Percentiles rank a stretch among this genome's conserved stretches.
Evolutionary conservation across 371 early-diverging fungal species (phyloP).

Genomic region (Mortierella polycephala): DNA sequence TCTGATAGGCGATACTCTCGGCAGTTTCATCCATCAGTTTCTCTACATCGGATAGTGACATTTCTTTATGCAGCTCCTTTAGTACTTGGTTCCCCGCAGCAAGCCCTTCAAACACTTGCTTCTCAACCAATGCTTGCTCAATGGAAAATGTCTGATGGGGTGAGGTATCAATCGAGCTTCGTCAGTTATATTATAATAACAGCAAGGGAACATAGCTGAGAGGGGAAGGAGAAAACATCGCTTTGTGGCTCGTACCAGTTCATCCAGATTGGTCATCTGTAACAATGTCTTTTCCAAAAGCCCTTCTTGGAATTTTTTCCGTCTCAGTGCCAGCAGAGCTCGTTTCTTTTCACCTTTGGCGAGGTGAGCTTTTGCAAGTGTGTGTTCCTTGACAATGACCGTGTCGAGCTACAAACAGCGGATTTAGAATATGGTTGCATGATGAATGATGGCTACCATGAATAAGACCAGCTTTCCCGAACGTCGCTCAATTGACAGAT

Average conservation of each 20-base stretch:
- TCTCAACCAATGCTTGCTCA: slow-evolving; percentile 92
- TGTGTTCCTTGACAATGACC: slow-evolving; percentile 72
- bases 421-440: no score
- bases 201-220: neutral
- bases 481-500: no score
- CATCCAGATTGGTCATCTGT: slow-evolving; percentile 90
- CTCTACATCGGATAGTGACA: slow-evolving; percentile 93
- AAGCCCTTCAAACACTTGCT: slow-evolving; percentile 87
- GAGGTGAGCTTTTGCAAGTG: slow-evolving; percentile 71
- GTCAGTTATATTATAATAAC: no score
- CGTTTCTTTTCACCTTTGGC: slow-evolving; percentile 79
- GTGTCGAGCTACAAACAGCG: slow-evolving; percentile 63
- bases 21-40: slow-evolving; percentile 95
- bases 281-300: slow-evolving; percentile 84
- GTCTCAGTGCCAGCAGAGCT: slow-evolving; percentile 90
- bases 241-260: slow-evolving; percentile 69
- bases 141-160: slow-evolving; percentile 77
- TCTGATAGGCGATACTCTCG: slow-evolving; percentile 95
- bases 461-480: no score
- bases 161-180: neutral
- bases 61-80: slow-evolving; percentile 89
- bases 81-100: slow-evolving; percentile 87
- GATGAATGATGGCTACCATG: no score
- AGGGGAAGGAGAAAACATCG: neutral
- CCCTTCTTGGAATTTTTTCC: slow-evolving; percentile 95